Evolutionary conservation across 2,329 filamentous ascomycete genomes (phyloP).

Genomic region (Penicillium sp.): DNA sequence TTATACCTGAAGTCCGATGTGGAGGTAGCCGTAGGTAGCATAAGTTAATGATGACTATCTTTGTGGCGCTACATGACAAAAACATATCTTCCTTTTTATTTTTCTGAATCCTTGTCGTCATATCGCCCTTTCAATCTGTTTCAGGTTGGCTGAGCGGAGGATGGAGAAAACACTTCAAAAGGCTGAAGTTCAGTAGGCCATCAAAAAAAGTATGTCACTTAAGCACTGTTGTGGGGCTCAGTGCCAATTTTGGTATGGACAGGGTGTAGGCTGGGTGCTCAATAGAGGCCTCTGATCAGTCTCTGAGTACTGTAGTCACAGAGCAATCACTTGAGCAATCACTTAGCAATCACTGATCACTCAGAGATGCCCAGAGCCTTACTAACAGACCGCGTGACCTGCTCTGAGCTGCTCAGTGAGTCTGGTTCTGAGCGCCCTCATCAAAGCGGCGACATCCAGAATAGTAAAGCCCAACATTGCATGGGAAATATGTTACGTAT

Average conservation of each 20-base stretch:
- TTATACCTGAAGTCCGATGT: conserved; percentile 8
- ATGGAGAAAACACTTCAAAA: not conserved
- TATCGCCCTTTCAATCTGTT: not conserved
- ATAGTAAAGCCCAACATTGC: no score
- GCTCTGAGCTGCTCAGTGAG: no score
- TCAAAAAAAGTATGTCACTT: conserved; percentile 9
- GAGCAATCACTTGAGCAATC: no score
- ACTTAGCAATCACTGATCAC: no score
- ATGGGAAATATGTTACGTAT: no score
- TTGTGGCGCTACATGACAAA: not conserved
- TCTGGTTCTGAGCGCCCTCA: no score
- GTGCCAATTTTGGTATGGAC: conserved; percentile 13
- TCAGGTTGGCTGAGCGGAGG: not conserved
- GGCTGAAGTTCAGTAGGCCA: conserved; percentile 9
- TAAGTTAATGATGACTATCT: not conserved
- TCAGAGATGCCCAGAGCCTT: no score
- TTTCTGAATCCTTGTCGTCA: not conserved
- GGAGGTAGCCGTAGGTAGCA: not conserved
- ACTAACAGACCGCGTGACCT: no score
- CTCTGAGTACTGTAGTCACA: no score
- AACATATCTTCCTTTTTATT: not conserved
- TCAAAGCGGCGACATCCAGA: no score
- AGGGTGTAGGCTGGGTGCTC: conserved; percentile 15
- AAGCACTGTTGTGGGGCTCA: conserved; percentile 13
- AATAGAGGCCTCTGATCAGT: conserved; percentile 17